Evolutionary conservation across 345 rosid genomes (phyloP), one percentile per base, ranked within the genome.

Genomic region (Gossypium thurberi): DNA sequence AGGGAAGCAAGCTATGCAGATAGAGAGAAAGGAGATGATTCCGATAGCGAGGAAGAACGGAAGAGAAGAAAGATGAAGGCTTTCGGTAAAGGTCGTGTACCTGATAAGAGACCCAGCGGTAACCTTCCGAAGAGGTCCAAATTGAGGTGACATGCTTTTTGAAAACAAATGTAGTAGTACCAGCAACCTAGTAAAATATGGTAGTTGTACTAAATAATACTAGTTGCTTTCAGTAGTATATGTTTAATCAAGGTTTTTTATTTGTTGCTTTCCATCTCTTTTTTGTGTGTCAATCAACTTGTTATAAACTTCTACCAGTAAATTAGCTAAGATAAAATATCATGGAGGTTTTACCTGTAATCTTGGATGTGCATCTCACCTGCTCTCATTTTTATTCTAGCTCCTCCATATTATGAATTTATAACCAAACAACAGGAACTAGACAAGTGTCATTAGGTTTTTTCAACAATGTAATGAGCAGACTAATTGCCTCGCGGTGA

Each of bases 1-100:
- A 82, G 87, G 52, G 89, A 86, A 79, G 89, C 89, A 21, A 79
- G 78, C 60, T 15, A 84, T 69, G 87, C 89, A 13, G 89, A 86
- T 71, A 79, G 82, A 70, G 87, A 82, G 69, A 86, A 84, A 72
- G 83, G 87, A 60, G 62, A 66, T 72, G 89, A 81, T 43, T 86
- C 84, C 1, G 87, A 84, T 66, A 84, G 87, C 6, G 89, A 84
- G 78, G 89, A 84, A 56, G 89, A 86, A 44, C 79, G 86, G 71
- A 81, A 80, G 71, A 65, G 86, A 75, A 86, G 86, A 75, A 84
- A 84, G 74, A 75, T 81, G 74, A 86, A 86, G 59, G 79, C 86
- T 13, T 71, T 74, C 2, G 78, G 85, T 6, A 85, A 85, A 57
- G 71, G 56, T 47, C 75, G 75, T 20, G 47, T 18, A 25, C 82